Evolutionary conservation across 169 alveolate species (phyloP).

Genomic region (Eimeria nieschulzi): DNA sequence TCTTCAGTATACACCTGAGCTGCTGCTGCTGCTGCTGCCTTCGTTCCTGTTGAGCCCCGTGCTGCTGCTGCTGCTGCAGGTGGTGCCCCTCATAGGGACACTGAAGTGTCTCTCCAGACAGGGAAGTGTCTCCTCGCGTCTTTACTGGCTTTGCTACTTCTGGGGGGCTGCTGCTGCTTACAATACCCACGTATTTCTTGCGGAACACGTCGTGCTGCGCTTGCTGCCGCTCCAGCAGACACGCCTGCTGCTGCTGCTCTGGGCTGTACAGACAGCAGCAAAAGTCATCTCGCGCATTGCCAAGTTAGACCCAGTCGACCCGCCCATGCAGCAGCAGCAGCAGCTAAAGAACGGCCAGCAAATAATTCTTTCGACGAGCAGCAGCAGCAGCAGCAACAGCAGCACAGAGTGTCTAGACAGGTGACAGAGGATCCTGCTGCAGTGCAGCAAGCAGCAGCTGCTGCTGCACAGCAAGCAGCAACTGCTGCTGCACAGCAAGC

Average conservation of each 20-base stretch:
- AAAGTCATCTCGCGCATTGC: not conserved
- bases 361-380: not conserved
- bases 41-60: not conserved
- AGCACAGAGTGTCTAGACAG: not conserved
- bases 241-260: constrained; percentile 22
- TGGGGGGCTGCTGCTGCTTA: constrained; percentile 11
- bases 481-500: not conserved
- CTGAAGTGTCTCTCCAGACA: not conserved
- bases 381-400: not conserved
- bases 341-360: not conserved
- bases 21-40: constrained; percentile 19
- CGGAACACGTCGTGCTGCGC: not conserved
- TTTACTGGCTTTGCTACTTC: constrained; percentile 10
- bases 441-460: not conserved
- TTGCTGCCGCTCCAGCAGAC: constrained; percentile 36
- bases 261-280: constrained; percentile 29
- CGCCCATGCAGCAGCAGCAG: not conserved
- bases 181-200: not conserved
- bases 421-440: no score
- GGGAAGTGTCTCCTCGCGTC: not conserved
- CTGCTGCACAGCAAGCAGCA: not conserved
- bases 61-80: constrained; percentile 31
- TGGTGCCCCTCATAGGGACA: not conserved
- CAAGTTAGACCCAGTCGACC: not conserved
- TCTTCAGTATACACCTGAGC: not conserved